A percentile compares a stretch with the other conserved stretches of the same genome.
phyloP scores from a whole-genome alignment of 148 eudicot species.

The Chenopodium suecicum region DNA sequence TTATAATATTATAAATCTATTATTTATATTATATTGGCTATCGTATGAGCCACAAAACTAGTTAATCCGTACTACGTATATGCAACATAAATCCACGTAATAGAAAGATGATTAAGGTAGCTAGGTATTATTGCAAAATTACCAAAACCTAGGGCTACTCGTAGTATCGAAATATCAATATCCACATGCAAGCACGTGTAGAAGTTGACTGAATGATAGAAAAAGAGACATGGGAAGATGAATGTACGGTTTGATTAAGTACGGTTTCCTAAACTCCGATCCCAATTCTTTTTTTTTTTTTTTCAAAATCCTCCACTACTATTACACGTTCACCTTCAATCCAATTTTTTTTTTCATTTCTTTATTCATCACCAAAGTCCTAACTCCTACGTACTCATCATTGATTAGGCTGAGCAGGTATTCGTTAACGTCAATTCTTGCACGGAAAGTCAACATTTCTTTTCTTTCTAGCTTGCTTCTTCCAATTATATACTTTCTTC shows the following conservation, averaged over 20 bases:
- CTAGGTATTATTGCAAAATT: too few species aligned
- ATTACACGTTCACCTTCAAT: conserved; percentile 12
- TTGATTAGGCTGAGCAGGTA: conserved; percentile 32
- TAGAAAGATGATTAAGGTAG: too few species aligned
- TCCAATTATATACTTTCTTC: background rate
- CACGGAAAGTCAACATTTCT: conserved; percentile 28
- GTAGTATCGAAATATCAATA: background rate
- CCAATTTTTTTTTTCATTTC: background rate
- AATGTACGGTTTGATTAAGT: conserved; percentile 29
- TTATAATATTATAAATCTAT: too few species aligned
- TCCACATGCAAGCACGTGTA: conserved; percentile 32
- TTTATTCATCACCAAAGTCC: background rate
- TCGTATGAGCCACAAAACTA: too few species aligned
- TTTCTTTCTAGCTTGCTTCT: background rate
- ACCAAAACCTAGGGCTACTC: too few species aligned
- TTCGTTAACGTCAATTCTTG: conserved; percentile 27
- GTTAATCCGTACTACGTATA: too few species aligned
- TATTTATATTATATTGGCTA: too few species aligned
- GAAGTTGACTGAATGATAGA: conserved; percentile 25
- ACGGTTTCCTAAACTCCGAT: conserved; percentile 8
- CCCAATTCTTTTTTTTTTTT: background rate
- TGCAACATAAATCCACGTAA: too few species aligned
- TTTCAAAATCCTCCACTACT: conserved; percentile 17
- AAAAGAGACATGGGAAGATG: conserved; percentile 28
- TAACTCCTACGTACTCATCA: conserved; percentile 5